These are phyloP conservation scores for Populus ilicifolia DNA, from an alignment of 345 rosid genomes.

Conservation along the genomic window DNA sequence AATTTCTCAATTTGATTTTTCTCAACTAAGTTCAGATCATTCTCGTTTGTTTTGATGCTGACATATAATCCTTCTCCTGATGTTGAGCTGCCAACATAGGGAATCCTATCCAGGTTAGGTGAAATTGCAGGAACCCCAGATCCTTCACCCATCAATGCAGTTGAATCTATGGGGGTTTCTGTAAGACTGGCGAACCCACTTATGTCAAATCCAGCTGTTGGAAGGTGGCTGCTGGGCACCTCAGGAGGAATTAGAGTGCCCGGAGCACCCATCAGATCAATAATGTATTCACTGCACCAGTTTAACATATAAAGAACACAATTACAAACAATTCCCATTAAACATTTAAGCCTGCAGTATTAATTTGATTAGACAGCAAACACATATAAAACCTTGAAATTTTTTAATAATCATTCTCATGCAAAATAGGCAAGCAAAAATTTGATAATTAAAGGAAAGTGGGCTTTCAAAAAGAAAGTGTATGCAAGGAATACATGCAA, in stretches of 20 bases:
- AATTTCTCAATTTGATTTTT: constrained; percentile 51
- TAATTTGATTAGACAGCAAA: constrained; percentile 5
- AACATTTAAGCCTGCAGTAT: constrained; percentile 4
- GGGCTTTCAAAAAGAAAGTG: neutral
- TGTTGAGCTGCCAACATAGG: constrained; percentile 23
- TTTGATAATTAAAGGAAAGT: neutral
- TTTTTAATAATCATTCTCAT: neutral
- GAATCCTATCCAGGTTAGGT: constrained; percentile 18
- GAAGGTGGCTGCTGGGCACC: constrained; percentile 69
- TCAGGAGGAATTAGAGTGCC: constrained; percentile 85
- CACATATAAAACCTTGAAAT: neutral
- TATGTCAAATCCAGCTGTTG: constrained; percentile 43
- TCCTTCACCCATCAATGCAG: constrained; percentile 37
- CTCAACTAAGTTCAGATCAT: constrained; percentile 35
- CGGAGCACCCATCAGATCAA: constrained; percentile 98
- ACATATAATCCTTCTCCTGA: constrained; percentile 31
- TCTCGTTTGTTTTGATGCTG: constrained; percentile 37
- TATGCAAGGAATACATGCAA: neutral
- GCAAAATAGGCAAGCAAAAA: neutral
- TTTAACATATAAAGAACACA: constrained; percentile 21
- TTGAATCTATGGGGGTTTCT: constrained; percentile 29
- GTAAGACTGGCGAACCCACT: constrained; percentile 44
- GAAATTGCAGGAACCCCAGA: constrained; percentile 29
- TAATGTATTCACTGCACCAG: constrained; percentile 77
- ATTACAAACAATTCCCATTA: constrained; percentile 6